Evolutionary conservation across 192 early-diverging fungal genomes (phyloP).

Genomic region (Spinellus fusiger): DNA sequence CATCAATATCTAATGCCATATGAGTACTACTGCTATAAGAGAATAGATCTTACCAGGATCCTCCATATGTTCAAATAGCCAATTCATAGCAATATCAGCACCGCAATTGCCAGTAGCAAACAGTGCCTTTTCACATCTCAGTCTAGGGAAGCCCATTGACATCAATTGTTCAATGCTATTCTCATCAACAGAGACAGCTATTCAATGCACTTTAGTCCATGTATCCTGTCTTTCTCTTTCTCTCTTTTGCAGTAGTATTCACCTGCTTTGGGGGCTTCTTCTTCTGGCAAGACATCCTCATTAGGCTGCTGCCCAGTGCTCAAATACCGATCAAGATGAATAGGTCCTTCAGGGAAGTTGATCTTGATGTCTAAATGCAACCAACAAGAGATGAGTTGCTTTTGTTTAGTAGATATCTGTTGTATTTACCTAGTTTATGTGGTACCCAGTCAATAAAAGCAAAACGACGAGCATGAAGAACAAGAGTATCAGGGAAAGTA

Average conservation of each 20-base stretch:
- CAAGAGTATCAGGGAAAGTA: slow-evolving; percentile 72
- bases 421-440: slow-evolving; percentile 46
- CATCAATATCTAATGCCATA: slow-evolving; percentile 82
- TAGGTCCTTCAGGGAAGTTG: slow-evolving; percentile 40
- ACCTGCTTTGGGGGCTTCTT: slow-evolving; percentile 23
- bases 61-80: slow-evolving; percentile 97
- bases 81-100: slow-evolving; percentile 84
- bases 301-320: slow-evolving; percentile 57
- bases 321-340: slow-evolving; percentile 67
- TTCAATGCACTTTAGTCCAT: not conserved
- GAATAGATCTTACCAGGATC: slow-evolving; percentile 84
- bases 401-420: not conserved
- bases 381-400: not conserved
- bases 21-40: no score
- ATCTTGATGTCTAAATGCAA: slow-evolving; percentile 45
- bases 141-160: slow-evolving; percentile 89
- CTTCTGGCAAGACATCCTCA: slow-evolving; percentile 79
- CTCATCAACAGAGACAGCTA: slow-evolving; percentile 55
- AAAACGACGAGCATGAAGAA: slow-evolving; percentile 66
- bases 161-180: slow-evolving; percentile 70
- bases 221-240: not conserved
- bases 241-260: not conserved
- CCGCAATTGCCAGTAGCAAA: slow-evolving; percentile 75
- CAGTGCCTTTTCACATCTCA: slow-evolving; percentile 79
- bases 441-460: slow-evolving; percentile 82